Conservation (phyloP, 1,139 yeast genomes). For the Nakaseomyces nivariensis region DNA sequence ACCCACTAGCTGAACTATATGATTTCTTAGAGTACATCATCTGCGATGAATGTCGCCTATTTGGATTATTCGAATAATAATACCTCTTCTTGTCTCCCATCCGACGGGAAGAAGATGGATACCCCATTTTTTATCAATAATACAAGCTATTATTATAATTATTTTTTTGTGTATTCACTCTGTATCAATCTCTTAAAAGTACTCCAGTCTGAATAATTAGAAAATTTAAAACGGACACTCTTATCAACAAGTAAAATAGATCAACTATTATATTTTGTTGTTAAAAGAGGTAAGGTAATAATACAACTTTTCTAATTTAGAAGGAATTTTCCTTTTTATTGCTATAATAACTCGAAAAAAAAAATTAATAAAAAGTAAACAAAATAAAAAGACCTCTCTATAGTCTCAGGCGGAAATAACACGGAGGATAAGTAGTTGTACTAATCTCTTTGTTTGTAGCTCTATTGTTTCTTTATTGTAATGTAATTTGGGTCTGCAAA, state of each 20-base stretch:
- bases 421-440: no score
- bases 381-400: no score
- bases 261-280: not conserved
- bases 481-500: no score
- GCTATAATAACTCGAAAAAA: no score
- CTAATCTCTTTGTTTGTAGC: no score
- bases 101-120: conserved; percentile 23
- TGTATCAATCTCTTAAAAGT: not conserved
- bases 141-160: not conserved
- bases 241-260: not conserved
- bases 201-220: no score
- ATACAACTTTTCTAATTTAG: not conserved
- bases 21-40: conserved; percentile 9
- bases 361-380: no score
- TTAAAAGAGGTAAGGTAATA: not conserved
- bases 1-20: not conserved
- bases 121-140: conserved; percentile 11
- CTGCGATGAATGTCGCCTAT: conserved; percentile 14
- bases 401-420: no score
- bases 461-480: no score
- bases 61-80: conserved; percentile 22
- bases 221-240: no score
- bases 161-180: not conserved
- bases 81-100: conserved; percentile 25
- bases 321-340: not conserved